phyloP scores from a whole-genome alignment of 1,284 basidiomycete genomes.

The Trametes hirsuta region DNA sequence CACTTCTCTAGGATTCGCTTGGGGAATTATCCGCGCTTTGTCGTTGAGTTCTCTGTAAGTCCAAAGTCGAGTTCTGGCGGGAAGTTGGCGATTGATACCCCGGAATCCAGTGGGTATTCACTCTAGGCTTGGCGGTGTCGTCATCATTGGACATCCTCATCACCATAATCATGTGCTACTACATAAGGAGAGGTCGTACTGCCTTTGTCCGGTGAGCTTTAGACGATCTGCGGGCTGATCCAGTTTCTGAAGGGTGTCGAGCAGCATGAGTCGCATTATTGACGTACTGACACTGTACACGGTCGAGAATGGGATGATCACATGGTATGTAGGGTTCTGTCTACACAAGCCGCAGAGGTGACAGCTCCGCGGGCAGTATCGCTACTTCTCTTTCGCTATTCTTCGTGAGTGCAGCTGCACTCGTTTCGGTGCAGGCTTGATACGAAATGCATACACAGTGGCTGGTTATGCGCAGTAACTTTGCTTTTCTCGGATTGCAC shows the following conservation, averaged over 20 bases:
- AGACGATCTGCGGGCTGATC: not conserved
- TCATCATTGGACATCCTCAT: constrained; percentile 27
- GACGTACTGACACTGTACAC: constrained; percentile 25
- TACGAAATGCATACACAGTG: constrained; percentile 13
- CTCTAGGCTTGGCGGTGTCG: constrained; percentile 28
- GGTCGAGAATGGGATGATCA: constrained; percentile 27
- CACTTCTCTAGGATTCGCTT: constrained; percentile 12
- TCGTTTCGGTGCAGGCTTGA: not conserved
- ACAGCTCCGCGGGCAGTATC: constrained; percentile 12
- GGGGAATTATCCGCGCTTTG: constrained; percentile 14
- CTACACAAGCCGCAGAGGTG: not conserved
- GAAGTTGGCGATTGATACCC: not conserved
- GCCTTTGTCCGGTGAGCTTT: constrained; percentile 21
- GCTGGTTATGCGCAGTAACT: constrained; percentile 28
- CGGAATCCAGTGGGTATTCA: constrained; percentile 23
- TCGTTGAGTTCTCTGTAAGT: constrained; percentile 15
- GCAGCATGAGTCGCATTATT: constrained; percentile 26
- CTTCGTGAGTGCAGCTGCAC: constrained; percentile 21
- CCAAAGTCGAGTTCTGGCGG: not conserved
- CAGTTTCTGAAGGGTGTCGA: not conserved
- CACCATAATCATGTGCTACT: constrained; percentile 25
- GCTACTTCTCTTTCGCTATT: constrained; percentile 26
- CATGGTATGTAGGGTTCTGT: constrained; percentile 21
- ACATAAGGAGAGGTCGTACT: constrained; percentile 20
- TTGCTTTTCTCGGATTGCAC: constrained; percentile 29